A percentile compares a stretch with the other conserved stretches of the same genome.
These are phyloP conservation scores for Rhizopogon vinicolor DNA, from an alignment of 768 basidiomycete genomes.

Conservation along the genomic window DNA sequence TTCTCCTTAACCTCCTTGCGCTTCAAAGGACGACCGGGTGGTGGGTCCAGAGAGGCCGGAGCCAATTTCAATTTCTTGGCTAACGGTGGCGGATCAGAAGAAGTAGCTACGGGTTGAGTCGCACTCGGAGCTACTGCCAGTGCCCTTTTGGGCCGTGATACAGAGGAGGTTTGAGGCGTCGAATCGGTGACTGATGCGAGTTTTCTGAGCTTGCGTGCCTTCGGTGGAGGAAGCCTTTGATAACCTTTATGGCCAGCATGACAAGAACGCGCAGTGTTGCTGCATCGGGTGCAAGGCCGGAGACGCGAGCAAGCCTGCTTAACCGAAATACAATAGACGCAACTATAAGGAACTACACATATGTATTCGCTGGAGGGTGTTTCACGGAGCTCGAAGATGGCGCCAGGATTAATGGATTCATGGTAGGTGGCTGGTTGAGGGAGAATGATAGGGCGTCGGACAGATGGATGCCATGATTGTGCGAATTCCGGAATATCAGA, in stretches of 20 bases:
- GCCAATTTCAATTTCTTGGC: background rate
- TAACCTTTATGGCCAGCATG: constrained; percentile 3
- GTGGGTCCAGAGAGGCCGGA: background rate
- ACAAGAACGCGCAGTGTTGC: constrained; percentile 6
- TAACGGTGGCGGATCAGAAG: background rate
- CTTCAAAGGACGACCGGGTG: no score
- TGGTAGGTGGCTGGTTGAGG: constrained; percentile 17
- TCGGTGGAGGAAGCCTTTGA: constrained; percentile 22
- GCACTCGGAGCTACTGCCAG: background rate
- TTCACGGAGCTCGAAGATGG: constrained; percentile 22
- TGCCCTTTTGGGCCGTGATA: background rate
- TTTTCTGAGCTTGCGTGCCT: background rate
- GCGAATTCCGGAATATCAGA: constrained; percentile 8
- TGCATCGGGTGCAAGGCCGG: constrained; percentile 22
- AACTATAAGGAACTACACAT: constrained; percentile 17
- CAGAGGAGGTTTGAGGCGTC: background rate
- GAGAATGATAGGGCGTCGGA: constrained; percentile 22
- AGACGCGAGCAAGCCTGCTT: constrained; percentile 21
- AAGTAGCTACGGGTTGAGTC: background rate
- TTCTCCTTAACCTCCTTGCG: background rate
- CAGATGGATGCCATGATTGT: constrained; percentile 18
- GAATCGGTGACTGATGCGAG: background rate
- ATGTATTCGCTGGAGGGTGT: constrained; percentile 10
- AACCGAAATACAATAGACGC: constrained; percentile 9
- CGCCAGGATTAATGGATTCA: constrained; percentile 10